Conservation (phyloP, 2,329 filamentous ascomycete genomes). For the Botrytis pseudocinerea region DNA sequence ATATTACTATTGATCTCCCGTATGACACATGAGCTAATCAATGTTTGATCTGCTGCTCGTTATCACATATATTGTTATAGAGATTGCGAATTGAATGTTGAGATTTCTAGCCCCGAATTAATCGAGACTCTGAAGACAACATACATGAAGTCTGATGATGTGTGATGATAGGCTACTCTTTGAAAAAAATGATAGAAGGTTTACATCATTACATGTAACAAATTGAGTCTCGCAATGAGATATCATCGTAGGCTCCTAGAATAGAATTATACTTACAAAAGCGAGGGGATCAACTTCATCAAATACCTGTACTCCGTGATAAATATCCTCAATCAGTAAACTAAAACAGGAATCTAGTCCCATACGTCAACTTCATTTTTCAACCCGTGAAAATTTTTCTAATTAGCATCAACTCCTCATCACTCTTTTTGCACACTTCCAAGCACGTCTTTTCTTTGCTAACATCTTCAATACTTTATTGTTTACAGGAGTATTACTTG, state of each 20-base stretch:
- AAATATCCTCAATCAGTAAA: neutral
- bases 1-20: too few relatives aligned
- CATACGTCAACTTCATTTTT: neutral
- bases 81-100: neutral
- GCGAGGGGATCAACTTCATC: neutral
- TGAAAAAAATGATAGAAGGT: neutral
- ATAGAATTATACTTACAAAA: rapidly evolving
- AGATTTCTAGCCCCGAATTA: neutral
- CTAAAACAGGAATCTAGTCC: neutral
- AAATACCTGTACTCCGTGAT: neutral
- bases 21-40: too few relatives aligned
- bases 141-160: neutral
- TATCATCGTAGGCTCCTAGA: neutral
- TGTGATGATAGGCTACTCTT: neutral
- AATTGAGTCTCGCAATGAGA: neutral
- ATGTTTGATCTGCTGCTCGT: neutral
- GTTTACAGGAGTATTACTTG: neutral
- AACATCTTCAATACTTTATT: neutral
- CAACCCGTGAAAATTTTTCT: neutral
- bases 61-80: rapidly evolving
- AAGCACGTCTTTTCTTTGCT: too few relatives aligned
- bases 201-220: neutral
- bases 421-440: too few relatives aligned
- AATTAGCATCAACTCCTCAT: neutral
- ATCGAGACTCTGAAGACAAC: neutral